Evolutionary conservation across 225 moss, liverwort and hornwort genomes (phyloP), one percentile per base, ranked within the genome.

Genomic region (Anthoceros angustus): DNA sequence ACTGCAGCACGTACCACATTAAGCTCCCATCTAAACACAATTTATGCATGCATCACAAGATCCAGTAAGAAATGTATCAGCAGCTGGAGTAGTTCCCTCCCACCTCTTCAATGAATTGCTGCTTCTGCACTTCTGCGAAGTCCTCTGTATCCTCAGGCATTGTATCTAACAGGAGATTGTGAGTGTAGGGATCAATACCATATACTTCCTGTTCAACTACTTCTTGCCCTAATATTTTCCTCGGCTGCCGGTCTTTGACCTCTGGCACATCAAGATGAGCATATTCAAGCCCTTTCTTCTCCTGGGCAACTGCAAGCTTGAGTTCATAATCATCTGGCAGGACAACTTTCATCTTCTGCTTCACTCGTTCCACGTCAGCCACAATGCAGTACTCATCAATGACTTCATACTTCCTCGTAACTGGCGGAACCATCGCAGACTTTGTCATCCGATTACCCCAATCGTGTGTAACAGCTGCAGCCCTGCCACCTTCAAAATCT

Each of bases 391-490:
- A 98, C 67, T 98, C 95, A 71, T 98, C 95, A 39, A 92, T 89
- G 16, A 98, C 87, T 63, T 77, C 83, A 61, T 98, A 98, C 75
- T 98, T 98, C 64, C 95, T 91, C 70, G 95, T 89, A 72, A 98
- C 80, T 50, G 95, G 95, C 61, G 95, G 95, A 65, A 98, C 95
- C 95, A 98, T 98, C 64, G 91, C 92, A 67, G 92, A 91, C 78
- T 98, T 98, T 42, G 95, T 98, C 95, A 98, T 98, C 61, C 95
- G 77, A 55, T 91, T 92, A 32, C 95, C 95, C 95, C 95, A 98
- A 74, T 71, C 68, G 7, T 62, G 71, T 75, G 82, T 79, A 72
- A 75, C 75, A 75, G 80, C 55, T 74, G 80, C 80, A 74, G 77
- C 63, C 74, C 79, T 73, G 79, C 75, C 67, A 63, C 79, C 48